Evolutionary conservation across 495 filamentous ascomycete species (phyloP), one percentile per base, ranked within the genome.

Genomic region (Penicillium angulare): DNA sequence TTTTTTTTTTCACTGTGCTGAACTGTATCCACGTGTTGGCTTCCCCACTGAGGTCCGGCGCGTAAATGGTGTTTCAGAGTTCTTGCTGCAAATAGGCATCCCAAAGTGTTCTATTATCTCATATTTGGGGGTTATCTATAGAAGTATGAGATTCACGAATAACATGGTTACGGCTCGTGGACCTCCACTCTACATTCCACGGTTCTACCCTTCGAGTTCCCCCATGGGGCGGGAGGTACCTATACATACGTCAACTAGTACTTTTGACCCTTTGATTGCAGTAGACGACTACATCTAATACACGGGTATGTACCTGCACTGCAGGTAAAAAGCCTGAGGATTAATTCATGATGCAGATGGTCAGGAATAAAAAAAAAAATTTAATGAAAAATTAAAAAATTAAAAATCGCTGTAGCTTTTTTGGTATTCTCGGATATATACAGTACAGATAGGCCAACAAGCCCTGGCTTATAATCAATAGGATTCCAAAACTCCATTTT

Each of bases 1-100:
- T 67, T 67, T 69, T 57, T 66, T 56, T 53, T 36, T 60, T 50
- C 59, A 47, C 43, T 46, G 43, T 42, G 62, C 16, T 45, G 17
- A 13, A 5, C 7, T 20, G 43, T 26, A 68, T 75, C 64, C 70
- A 75, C 70, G 72, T 73, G n/a, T n/a, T n/a, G 72, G 61, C 8
- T 66, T 59, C 68, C 64, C 66, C 66, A 50, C 42, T 35, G 15
- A 15, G 35, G 35, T 24, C 21, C 38, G 22, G 18, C 42, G 15
- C 15, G 20, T 49, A 39, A 21, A 29, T 41, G 32, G 16, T n/a
- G n/a, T n/a, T n/a, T n/a, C n/a, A n/a, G n/a, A n/a, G n/a, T n/a
- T n/a, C n/a, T n/a, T n/a, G n/a, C n/a, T n/a, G n/a, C n/a, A n/a
- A n/a, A n/a, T 33, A 17, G 32, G 24, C 8, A 36, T 23, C 20